These are phyloP conservation scores for Aspergillus wentii DNA, from an alignment of 495 filamentous ascomycete species.

Conservation along the genomic window DNA sequence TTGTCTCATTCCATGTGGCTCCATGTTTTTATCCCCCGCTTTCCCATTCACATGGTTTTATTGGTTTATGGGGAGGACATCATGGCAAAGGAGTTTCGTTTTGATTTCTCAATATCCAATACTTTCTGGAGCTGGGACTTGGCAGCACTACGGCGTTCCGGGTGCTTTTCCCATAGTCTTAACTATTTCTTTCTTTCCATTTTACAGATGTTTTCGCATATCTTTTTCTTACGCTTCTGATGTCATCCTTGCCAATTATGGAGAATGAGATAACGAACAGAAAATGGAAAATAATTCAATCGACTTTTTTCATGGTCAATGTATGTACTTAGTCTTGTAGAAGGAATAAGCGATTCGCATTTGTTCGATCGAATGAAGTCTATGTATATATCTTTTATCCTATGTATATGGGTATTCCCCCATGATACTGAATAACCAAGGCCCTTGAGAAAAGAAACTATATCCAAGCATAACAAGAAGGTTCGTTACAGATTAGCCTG, in stretches of 20 bases:
- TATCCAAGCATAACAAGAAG: too few relatives aligned
- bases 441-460: too few relatives aligned
- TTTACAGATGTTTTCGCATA: neutral
- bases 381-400: too few relatives aligned
- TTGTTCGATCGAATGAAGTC: too few relatives aligned
- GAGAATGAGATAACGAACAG: slow-evolving; percentile 1
- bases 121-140: neutral
- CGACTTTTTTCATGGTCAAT: neutral
- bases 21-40: too few relatives aligned
- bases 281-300: neutral
- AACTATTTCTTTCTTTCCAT: neutral
- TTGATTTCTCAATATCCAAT: too few relatives aligned
- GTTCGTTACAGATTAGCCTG: slow-evolving; percentile 48
- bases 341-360: too few relatives aligned
- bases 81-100: neutral
- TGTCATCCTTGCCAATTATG: neutral
- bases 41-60: too few relatives aligned
- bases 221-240: neutral
- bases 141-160: neutral
- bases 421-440: too few relatives aligned
- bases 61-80: neutral
- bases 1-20: neutral
- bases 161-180: neutral
- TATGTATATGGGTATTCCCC: too few relatives aligned
- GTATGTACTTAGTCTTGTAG: too few relatives aligned